phyloP scores from a whole-genome alignment of 108 stramenopile genomes.

The Pseudonitzschia delicatissima region DNA sequence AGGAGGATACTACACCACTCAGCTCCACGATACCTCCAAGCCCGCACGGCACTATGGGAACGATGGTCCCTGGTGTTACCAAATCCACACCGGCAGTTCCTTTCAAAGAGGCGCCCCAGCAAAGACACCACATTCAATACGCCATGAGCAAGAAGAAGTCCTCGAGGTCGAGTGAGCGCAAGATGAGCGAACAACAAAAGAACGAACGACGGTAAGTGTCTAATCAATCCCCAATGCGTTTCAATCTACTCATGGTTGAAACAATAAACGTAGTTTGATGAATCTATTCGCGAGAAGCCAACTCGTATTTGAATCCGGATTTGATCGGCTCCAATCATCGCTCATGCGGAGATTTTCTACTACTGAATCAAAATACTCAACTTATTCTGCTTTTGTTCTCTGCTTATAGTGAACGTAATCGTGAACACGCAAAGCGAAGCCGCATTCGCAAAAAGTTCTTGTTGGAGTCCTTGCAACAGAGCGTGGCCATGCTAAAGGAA shows the following conservation, averaged over 20 bases:
- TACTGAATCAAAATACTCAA: no score
- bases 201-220: conserved; percentile 64
- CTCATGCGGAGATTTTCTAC: no score
- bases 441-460: conserved; percentile 96
- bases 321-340: no score
- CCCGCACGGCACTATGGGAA: conserved; percentile 62
- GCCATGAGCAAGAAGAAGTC: conserved; percentile 41
- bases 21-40: conserved; percentile 52
- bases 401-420: conserved; percentile 87
- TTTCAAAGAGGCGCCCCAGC: conserved; percentile 70
- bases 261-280: no score
- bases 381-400: no score
- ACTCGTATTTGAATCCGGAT: no score
- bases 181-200: conserved; percentile 73
- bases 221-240: neutral
- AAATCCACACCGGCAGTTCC: conserved; percentile 44
- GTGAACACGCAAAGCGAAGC: conserved; percentile 92
- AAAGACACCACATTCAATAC: conserved; percentile 82
- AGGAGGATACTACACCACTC: conserved; percentile 76
- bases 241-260: neutral
- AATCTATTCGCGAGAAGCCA: no score
- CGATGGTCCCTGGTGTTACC: conserved; percentile 17
- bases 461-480: conserved; percentile 91
- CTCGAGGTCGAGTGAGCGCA: conserved; percentile 32
- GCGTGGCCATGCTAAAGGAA: conserved; percentile 73